Evolutionary conservation across 495 filamentous ascomycete genomes (phyloP).

Genomic region (Podospora bellae-mahoneyi): DNA sequence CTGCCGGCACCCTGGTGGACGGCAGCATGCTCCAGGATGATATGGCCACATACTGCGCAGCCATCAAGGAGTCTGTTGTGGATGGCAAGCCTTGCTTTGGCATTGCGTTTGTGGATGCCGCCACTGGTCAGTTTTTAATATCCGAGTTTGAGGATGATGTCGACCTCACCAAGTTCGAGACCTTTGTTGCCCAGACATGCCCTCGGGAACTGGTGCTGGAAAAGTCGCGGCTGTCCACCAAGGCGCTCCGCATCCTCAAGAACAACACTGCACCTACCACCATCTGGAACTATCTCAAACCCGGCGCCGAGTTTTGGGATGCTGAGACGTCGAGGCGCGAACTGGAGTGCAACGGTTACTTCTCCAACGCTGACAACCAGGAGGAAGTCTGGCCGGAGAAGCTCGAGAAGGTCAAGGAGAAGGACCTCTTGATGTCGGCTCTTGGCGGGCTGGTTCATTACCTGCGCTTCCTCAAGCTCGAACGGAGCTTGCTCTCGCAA

Average conservation of each 20-base stretch:
- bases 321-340: conserved; percentile 77
- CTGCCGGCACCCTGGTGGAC: conserved; percentile 88
- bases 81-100: conserved; percentile 83
- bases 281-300: conserved; percentile 91
- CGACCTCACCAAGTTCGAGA: conserved; percentile 97
- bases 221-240: conserved; percentile 78
- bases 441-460: conserved; percentile 89
- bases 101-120: conserved; percentile 90
- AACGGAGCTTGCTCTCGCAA: conserved; percentile 80
- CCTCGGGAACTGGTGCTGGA: conserved; percentile 89
- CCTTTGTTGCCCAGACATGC: conserved; percentile 87
- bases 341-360: conserved; percentile 79
- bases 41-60: conserved; percentile 94
- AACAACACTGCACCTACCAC: conserved; percentile 92
- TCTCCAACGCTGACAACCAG: conserved; percentile 59
- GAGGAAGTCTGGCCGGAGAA: conserved; percentile 72
- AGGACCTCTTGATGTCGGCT: conserved; percentile 86
- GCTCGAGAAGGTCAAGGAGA: conserved; percentile 70
- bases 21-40: conserved; percentile 97
- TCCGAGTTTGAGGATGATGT: conserved; percentile 89
- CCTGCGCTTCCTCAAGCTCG: conserved; percentile 81
- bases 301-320: conserved; percentile 88
- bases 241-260: conserved; percentile 88
- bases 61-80: conserved; percentile 83
- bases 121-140: conserved; percentile 91